phyloP scores from a whole-genome alignment of 2,329 filamentous ascomycete genomes.

The Epichloe sibirici region DNA sequence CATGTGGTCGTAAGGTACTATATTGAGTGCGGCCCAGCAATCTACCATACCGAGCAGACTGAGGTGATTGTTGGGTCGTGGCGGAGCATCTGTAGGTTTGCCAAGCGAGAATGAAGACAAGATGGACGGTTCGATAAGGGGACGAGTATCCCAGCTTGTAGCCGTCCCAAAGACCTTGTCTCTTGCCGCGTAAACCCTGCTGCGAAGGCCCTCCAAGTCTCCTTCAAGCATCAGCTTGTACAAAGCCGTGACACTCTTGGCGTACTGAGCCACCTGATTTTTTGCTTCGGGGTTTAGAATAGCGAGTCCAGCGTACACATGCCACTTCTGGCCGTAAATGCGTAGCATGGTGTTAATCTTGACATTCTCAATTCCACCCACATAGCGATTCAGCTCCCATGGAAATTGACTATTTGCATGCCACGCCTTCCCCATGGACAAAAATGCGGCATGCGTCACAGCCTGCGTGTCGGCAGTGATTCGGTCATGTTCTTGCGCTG shows the following conservation, averaged over 20 bases:
- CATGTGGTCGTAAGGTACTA: conserved; percentile 98
- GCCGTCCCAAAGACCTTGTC: conserved; percentile 68
- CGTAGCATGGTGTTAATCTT: conserved; percentile 97
- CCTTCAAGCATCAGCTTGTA: conserved; percentile 96
- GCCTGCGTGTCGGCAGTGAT: conserved; percentile 98
- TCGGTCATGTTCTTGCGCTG: conserved; percentile 78
- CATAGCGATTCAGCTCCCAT: conserved; percentile 91
- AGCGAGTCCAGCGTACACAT: conserved; percentile 93
- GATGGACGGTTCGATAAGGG: conserved; percentile 69
- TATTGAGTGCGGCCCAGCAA: conserved; percentile 89
- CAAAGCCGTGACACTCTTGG: conserved; percentile 78
- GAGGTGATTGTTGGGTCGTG: conserved; percentile 81
- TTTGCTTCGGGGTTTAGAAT: conserved; percentile 92
- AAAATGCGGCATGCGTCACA: conserved; percentile 91
- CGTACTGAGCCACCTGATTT: conserved; percentile 89
- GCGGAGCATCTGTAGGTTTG: conserved; percentile 43
- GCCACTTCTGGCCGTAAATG: conserved; percentile 98
- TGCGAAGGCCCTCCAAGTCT: conserved; percentile 59
- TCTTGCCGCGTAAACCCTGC: conserved; percentile 50
- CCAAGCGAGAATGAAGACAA: conserved; percentile 83
- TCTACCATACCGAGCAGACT: conserved; percentile 93
- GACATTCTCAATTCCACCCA: conserved; percentile 96
- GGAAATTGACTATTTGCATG: conserved; percentile 90
- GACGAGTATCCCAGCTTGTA: conserved; percentile 45
- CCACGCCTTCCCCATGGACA: conserved; percentile 98